A percentile compares a stretch with the other conserved stretches of the same genome.
phyloP scores from a whole-genome alignment of 2,329 filamentous ascomycete species.

The Daldinia eschscholtzii region DNA sequence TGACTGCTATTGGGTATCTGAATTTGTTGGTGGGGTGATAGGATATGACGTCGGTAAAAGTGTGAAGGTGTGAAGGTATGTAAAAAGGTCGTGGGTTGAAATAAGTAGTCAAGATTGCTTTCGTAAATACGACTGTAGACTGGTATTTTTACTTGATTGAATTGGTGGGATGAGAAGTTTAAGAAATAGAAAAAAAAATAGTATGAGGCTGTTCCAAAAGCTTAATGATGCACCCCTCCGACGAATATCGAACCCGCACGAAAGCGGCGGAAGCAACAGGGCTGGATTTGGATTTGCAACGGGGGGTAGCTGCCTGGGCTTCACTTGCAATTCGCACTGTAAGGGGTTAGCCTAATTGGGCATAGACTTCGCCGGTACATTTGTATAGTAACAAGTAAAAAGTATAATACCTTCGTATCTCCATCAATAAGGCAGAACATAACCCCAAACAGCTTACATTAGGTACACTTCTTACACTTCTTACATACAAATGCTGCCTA shows the following conservation, averaged over 20 bases:
- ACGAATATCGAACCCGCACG: constrained; percentile 41
- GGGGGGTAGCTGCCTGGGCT: constrained; percentile 36
- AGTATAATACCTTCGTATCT: neutral
- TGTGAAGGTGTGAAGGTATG: neutral
- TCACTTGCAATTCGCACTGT: constrained; percentile 34
- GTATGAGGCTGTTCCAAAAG: constrained; percentile 42
- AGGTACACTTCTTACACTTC: too few relatives aligned
- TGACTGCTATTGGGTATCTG: constrained; percentile 21
- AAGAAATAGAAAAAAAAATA: constrained; percentile 28
- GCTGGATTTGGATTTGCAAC: constrained; percentile 34
- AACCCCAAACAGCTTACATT: neutral
- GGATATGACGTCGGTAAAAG: constrained; percentile 19
- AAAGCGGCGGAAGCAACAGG: constrained; percentile 43
- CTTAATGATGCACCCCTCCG: constrained; percentile 43
- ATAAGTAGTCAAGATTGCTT: neutral
- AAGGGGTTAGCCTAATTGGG: constrained; percentile 25
- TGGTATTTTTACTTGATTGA: constrained; percentile 18
- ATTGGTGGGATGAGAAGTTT: constrained; percentile 29
- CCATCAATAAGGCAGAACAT: neutral
- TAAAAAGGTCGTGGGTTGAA: neutral
- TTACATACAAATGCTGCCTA: neutral
- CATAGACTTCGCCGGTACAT: constrained; percentile 7
- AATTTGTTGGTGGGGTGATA: constrained; percentile 13
- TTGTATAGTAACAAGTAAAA: neutral
- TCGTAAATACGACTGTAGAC: constrained; percentile 3